Conservation (phyloP, 1,284 basidiomycete species). For the Leccinum fallax region DNA sequence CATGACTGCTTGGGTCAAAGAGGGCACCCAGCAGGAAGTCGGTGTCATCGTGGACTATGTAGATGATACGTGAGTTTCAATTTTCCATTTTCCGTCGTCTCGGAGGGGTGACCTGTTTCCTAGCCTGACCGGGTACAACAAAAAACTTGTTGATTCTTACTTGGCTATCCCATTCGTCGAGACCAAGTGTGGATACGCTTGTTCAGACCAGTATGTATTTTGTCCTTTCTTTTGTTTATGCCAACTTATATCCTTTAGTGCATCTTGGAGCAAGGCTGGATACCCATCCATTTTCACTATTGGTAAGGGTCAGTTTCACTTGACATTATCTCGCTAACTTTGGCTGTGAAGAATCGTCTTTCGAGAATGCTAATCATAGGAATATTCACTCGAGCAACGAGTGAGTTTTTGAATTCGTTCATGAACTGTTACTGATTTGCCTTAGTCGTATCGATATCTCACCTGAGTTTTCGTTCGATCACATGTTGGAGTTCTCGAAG, state of each 20-base stretch:
- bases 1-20: constrained; percentile 97
- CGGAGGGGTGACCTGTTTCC: constrained; percentile 4
- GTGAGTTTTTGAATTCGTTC: constrained; percentile 45
- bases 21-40: constrained; percentile 83
- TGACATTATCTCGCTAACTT: constrained; percentile 12
- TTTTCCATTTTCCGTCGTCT: neutral
- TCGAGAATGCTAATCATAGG: constrained; percentile 70
- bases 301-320: constrained; percentile 49
- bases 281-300: constrained; percentile 85
- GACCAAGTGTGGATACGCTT: constrained; percentile 93
- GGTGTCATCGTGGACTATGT: constrained; percentile 92
- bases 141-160: constrained; percentile 75
- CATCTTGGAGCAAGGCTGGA: constrained; percentile 85
- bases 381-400: constrained; percentile 84
- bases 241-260: constrained; percentile 46
- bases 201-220: constrained; percentile 80
- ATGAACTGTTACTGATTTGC: constrained; percentile 18
- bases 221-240: constrained; percentile 22
- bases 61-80: constrained; percentile 54
- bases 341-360: constrained; percentile 58
- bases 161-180: constrained; percentile 76
- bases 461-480: constrained; percentile 82
- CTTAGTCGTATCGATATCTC: constrained; percentile 79
- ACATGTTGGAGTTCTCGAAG: constrained; percentile 90
- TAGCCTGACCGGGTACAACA: constrained; percentile 82